phyloP scores from a whole-genome alignment of 2,329 filamentous ascomycete species.

The Colletotrichum graminicola region DNA sequence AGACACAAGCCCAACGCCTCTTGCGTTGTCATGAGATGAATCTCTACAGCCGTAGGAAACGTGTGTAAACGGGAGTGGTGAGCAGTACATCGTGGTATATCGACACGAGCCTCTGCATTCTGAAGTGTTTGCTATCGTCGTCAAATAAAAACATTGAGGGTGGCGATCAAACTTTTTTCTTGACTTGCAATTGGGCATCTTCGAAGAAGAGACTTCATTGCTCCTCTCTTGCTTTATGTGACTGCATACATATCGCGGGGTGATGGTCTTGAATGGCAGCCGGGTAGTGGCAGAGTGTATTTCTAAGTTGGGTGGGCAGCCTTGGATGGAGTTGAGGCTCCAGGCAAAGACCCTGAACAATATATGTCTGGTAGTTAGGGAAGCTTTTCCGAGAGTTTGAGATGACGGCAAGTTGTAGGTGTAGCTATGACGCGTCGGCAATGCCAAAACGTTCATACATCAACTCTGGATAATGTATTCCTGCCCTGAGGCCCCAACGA shows the following conservation, averaged over 20 bases:
- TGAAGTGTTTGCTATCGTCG: not conserved
- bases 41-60: too few relatives aligned
- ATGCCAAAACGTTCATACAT: not conserved
- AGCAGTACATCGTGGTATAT: not conserved
- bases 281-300: not conserved
- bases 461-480: not conserved
- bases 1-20: too few relatives aligned
- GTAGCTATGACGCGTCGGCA: not conserved
- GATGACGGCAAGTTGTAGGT: conserved; percentile 7
- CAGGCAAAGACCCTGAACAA: conserved; percentile 9
- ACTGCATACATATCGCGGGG: not conserved
- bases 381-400: conserved; percentile 2
- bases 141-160: not conserved
- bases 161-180: not conserved
- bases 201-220: not conserved
- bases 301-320: not conserved
- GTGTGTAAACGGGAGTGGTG: not conserved
- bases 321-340: not conserved
- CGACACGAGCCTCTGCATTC: not conserved
- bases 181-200: too few relatives aligned
- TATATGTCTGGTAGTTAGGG: conserved; percentile 18
- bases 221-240: not conserved
- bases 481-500: not conserved
- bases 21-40: not conserved
- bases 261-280: not conserved